A percentile compares a stretch with the other conserved stretches of the same genome.
Evolutionary conservation across 345 rosid genomes (phyloP).

Genomic region (Citrus mangshanensis): DNA sequence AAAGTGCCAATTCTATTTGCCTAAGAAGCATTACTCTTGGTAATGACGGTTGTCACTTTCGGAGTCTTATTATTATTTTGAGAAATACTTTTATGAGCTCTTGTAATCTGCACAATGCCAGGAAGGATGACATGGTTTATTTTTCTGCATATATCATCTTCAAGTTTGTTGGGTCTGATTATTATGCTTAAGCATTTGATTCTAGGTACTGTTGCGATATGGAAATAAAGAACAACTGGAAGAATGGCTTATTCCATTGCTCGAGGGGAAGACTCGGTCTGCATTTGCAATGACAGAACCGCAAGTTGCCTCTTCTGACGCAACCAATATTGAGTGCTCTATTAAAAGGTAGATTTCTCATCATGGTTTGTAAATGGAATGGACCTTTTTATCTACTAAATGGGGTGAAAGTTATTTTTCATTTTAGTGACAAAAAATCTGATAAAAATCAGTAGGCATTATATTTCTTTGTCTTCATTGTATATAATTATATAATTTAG

Average conservation of each 20-base stretch:
- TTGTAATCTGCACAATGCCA: slow-evolving; percentile 1
- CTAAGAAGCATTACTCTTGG: not conserved
- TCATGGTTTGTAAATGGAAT: not conserved
- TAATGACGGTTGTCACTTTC: not conserved
- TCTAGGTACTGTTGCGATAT: slow-evolving; percentile 82
- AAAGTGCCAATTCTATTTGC: not conserved
- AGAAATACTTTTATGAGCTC: not conserved
- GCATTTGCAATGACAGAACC: slow-evolving; percentile 99
- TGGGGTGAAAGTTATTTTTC: not conserved
- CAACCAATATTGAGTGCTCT: slow-evolving; percentile 96
- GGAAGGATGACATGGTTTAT: not conserved
- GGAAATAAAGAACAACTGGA: slow-evolving; percentile 82
- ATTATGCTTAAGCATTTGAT: not conserved
- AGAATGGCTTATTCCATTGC: slow-evolving; percentile 92
- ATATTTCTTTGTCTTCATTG: not conserved
- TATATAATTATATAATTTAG: not conserved
- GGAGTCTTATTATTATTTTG: no score
- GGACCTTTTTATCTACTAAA: not conserved
- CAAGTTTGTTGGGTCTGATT: not conserved
- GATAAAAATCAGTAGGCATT: not conserved
- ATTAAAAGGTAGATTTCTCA: slow-evolving; percentile 54
- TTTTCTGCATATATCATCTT: not conserved
- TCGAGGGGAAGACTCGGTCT: slow-evolving; percentile 88
- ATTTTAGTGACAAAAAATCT: not conserved
- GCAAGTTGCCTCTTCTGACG: slow-evolving; percentile 98